Percentiles rank a stretch among this genome's conserved stretches.
Conservation (phyloP, 2,329 filamentous ascomycete genomes). For the Venturia effusa region DNA sequence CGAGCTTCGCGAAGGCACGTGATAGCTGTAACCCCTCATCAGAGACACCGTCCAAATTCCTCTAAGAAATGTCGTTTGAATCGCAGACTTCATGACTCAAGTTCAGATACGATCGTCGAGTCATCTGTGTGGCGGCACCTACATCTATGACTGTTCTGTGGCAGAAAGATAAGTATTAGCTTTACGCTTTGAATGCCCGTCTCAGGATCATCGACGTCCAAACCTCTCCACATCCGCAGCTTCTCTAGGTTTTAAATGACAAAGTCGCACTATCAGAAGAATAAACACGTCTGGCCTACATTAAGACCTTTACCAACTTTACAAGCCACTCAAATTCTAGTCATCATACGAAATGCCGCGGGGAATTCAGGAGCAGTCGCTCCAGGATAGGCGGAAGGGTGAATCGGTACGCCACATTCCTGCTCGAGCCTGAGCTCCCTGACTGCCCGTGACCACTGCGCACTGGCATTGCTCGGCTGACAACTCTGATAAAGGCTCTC, state of each 20-base stretch:
- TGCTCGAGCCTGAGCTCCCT: constrained; percentile 7
- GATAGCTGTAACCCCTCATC: background rate
- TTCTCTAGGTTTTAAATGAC: background rate
- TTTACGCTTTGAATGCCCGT: background rate
- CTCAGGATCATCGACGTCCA: background rate
- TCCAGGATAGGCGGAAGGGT: constrained; percentile 73
- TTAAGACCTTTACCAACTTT: background rate
- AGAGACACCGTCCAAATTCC: background rate
- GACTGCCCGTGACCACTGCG: background rate
- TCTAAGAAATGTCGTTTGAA: background rate
- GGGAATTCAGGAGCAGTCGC: constrained; percentile 46
- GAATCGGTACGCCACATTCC: constrained; percentile 55
- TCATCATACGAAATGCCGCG: constrained; percentile 20
- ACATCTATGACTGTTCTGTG: background rate
- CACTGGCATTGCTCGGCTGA: background rate
- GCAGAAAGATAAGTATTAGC: background rate
- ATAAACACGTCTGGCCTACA: background rate
- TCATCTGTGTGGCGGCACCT: background rate
- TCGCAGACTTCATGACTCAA: background rate
- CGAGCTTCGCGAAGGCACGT: background rate
- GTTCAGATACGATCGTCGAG: background rate
- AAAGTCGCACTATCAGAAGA: background rate
- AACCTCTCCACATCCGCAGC: background rate
- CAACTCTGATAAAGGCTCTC: constrained; percentile 44
- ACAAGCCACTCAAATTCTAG: background rate